Evolutionary conservation across 2,329 filamentous ascomycete genomes (phyloP).

Genomic region (Hypoxylon sp.): DNA sequence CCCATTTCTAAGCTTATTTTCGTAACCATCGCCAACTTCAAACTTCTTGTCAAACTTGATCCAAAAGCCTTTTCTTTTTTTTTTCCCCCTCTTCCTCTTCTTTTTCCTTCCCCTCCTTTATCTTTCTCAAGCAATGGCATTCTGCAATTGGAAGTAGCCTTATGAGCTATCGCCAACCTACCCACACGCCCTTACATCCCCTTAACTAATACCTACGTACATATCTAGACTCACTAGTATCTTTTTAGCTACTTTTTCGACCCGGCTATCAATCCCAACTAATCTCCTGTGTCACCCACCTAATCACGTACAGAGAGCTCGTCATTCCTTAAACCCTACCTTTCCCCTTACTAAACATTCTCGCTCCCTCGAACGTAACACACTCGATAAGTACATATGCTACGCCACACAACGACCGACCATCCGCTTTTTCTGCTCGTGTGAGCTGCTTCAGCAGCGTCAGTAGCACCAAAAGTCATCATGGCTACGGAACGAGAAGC

Average conservation of each 20-base stretch:
- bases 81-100: constrained; percentile 38
- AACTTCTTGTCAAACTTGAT: constrained; percentile 36
- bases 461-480: constrained; percentile 32
- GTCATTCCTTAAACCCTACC: constrained; percentile 27
- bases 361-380: constrained; percentile 1
- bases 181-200: constrained; percentile 35
- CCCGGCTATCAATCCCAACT: constrained; percentile 25
- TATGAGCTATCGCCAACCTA: constrained; percentile 36
- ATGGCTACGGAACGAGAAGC: constrained; percentile 58
- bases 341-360: constrained; percentile 24
- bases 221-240: constrained; percentile 32
- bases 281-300: constrained; percentile 18
- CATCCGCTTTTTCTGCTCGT: constrained; percentile 14
- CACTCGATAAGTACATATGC: constrained; percentile 26
- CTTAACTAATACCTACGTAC: constrained; percentile 30
- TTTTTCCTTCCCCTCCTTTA: constrained; percentile 40
- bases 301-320: constrained; percentile 2
- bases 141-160: constrained; percentile 42
- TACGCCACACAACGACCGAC: constrained; percentile 21
- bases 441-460: constrained; percentile 52
- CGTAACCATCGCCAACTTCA: constrained; percentile 39
- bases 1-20: constrained; percentile 38
- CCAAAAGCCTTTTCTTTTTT: constrained; percentile 39
- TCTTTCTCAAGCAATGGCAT: constrained; percentile 45
- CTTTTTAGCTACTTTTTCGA: constrained; percentile 28